Percentiles rank a stretch among this genome's conserved stretches.
Conservation (phyloP, 176 grass and related monocot genomes). For the Aegilops longissima region DNA sequence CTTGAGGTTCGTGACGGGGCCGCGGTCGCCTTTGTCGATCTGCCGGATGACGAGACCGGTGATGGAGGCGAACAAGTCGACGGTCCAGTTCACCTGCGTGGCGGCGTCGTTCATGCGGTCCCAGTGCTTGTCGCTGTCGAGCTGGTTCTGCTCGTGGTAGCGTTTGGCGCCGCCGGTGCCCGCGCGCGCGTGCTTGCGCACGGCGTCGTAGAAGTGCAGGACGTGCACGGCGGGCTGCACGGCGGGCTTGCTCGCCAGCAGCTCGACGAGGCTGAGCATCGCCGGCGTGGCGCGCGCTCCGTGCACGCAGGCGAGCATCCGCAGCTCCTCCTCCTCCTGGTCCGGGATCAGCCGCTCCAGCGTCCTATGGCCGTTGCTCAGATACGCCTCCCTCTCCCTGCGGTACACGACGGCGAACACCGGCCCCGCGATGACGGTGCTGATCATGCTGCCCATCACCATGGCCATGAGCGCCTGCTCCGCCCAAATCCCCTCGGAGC, state of each 20-base stretch:
- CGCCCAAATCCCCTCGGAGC: constrained; percentile 47
- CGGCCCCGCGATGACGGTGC: constrained; percentile 41
- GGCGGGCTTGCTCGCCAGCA: constrained; percentile 26
- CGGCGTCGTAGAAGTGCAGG: constrained; percentile 29
- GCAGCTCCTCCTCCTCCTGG: constrained; percentile 20
- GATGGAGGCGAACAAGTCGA: constrained; percentile 38
- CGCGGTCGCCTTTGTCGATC: constrained; percentile 33
- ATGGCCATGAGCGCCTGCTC: constrained; percentile 52
- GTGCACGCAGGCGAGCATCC: constrained; percentile 47
- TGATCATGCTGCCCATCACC: constrained; percentile 49
- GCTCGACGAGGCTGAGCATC: constrained; percentile 39
- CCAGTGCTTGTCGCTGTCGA: constrained; percentile 23
- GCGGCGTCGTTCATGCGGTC: constrained; percentile 10
- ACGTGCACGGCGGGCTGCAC: constrained; percentile 31
- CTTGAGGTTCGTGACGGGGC: constrained; percentile 29
- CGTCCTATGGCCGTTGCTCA: constrained; percentile 4
- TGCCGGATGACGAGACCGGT: constrained; percentile 37
- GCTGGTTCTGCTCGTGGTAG: constrained; percentile 30
- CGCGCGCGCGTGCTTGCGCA: neutral
- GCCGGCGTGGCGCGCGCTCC: constrained; percentile 20
- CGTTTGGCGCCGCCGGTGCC: neutral
- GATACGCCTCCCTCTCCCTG: constrained; percentile 40
- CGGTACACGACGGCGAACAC: constrained; percentile 34
- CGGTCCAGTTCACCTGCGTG: constrained; percentile 30
- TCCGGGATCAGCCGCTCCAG: constrained; percentile 20